Base-by-base conservation (phyloP, 2,329 filamentous ascomycete genomes). In the Aspergillus hortae region DNA sequence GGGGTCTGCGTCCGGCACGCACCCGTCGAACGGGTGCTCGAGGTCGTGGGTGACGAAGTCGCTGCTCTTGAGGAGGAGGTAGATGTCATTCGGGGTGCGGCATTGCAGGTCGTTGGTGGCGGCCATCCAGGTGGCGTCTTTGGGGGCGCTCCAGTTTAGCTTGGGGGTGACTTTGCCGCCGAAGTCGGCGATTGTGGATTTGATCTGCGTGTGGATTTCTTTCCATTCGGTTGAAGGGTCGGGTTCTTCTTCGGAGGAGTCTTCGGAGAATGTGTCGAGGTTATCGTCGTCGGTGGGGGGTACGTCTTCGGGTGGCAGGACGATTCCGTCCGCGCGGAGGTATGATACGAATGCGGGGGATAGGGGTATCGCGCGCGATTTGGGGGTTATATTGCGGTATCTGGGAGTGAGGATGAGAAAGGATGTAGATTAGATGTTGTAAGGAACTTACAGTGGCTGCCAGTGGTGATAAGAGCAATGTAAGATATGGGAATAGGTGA, bases 101-200 rank as follows among this genome's bases (percentile, higher is more conserved):
- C 94, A 99, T 70, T 95, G 90, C 74, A 96, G 88, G 44, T 89
- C 95, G 71, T 99, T 99, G 72, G 80, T 92, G 68, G 82, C 74
- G 73, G 86, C 73, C 71, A 99, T 96, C 88, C 91, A 96, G 19
- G 89, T 90, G 7, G 94, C 94, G 67, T 99, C 94, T 70, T 96
- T 96, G 4, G 94, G 94, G 4, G 91, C 87, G 5, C 92, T 96
- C 94, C 94, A 99, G 75, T 97, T 97, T 44, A 99, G 77, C 72
- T 99, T 99, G 0, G 94, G 94, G 1, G 88, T 86, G 7, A 96
- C 92, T 54, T 86, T 84, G 53, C 92, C 92, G 14, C 90, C 92
- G 1, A 97, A 81, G 61, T 92, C 88, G 11, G 78, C 73, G 56
- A 99, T 96, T 40, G 83, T 88, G 21, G 83, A 77, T 67, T 86